Conservation (phyloP, 2,329 filamentous ascomycete species). For the Alternaria metachromatica region DNA sequence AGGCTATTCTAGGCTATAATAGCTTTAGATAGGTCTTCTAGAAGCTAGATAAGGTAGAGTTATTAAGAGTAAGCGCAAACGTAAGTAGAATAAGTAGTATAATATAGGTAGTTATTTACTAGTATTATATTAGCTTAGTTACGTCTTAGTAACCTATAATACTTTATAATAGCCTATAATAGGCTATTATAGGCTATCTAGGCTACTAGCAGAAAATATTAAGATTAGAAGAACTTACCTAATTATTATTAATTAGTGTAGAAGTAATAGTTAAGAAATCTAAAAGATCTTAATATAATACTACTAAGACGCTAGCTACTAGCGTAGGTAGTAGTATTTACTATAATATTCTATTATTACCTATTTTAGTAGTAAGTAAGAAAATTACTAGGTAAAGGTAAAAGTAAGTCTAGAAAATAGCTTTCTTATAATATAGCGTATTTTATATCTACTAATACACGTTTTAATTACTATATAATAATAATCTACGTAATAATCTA, state of each 20-base stretch:
- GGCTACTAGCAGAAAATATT: background rate
- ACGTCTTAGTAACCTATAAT: background rate
- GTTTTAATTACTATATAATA: too few relatives aligned
- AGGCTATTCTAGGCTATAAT: too few relatives aligned
- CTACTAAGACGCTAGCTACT: background rate
- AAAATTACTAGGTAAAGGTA: background rate
- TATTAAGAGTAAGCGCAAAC: too few relatives aligned
- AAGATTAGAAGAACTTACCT: background rate
- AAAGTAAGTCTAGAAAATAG: background rate
- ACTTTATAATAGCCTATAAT: background rate
- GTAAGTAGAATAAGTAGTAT: too few relatives aligned
- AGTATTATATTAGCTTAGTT: background rate
- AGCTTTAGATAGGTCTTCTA: too few relatives aligned
- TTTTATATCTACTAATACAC: background rate
- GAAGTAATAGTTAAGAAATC: background rate
- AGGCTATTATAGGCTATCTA: background rate
- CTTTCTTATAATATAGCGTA: background rate
- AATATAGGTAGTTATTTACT: background rate
- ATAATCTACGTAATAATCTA: background rate
- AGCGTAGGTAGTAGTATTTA: background rate
- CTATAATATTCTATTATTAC: background rate
- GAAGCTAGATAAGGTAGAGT: too few relatives aligned
- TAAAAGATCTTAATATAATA: background rate
- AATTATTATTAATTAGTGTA: background rate
- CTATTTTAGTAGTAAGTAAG: background rate